Evolutionary conservation across 2,329 filamentous ascomycete species (phyloP).

Genomic region (Hyphodiscus sp.): DNA sequence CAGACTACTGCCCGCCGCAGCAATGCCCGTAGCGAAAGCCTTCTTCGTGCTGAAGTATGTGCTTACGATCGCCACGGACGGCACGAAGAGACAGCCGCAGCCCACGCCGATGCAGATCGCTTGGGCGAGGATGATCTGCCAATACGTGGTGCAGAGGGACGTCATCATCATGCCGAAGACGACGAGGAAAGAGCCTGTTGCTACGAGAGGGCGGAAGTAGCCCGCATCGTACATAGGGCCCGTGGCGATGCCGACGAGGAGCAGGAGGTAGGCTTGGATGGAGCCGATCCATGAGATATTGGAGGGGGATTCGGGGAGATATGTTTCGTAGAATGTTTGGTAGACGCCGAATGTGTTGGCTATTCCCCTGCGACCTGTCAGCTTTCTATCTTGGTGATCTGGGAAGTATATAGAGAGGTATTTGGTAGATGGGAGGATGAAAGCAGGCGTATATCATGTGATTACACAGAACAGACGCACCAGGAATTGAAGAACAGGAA

Average conservation of each 20-base stretch:
- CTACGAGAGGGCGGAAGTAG: conserved; percentile 35
- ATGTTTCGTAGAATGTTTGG: conserved; percentile 43
- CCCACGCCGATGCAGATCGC: conserved; percentile 40
- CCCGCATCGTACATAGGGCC: conserved; percentile 44
- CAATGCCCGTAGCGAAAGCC: conserved; percentile 29
- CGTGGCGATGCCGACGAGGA: conserved; percentile 35
- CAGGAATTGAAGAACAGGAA: conserved; percentile 51
- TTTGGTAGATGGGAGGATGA: background rate
- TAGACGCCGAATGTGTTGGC: conserved; percentile 47
- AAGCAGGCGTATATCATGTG: background rate
- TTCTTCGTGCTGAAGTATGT: conserved; percentile 33
- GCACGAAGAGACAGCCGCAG: conserved; percentile 35
- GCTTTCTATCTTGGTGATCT: background rate
- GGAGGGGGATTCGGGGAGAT: conserved; percentile 33
- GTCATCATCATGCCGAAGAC: conserved; percentile 42
- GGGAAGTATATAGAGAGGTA: background rate
- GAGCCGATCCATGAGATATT: conserved; percentile 42
- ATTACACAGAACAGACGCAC: conserved; percentile 7
- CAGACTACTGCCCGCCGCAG: conserved; percentile 47
- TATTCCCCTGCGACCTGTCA: conserved; percentile 29
- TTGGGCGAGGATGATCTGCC: conserved; percentile 39
- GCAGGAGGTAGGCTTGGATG: conserved; percentile 39
- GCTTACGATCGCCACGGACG: conserved; percentile 52
- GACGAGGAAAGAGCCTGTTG: conserved; percentile 35
- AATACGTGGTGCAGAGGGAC: conserved; percentile 33